Percentiles rank a stretch among this genome's conserved stretches.
Evolutionary conservation across 768 basidiomycete genomes (phyloP).

Genomic region (Calocybe cyanea): DNA sequence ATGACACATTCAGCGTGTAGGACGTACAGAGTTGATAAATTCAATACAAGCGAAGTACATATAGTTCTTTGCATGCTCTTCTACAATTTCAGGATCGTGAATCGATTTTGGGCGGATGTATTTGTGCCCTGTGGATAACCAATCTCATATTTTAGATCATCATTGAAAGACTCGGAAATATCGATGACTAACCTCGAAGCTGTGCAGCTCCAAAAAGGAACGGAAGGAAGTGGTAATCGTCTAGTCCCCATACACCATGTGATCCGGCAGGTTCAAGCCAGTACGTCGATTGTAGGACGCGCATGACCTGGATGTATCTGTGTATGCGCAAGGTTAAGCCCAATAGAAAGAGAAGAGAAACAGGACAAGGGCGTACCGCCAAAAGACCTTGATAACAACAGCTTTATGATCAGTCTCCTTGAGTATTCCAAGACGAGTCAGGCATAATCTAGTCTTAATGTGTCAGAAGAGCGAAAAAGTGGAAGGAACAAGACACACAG

Average conservation of each 20-base stretch:
- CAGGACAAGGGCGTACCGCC: conserved; percentile 53
- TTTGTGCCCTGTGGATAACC: conserved; percentile 63
- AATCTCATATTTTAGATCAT: too few species aligned
- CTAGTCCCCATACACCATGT: conserved; percentile 96
- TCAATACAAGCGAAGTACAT: conserved; percentile 96
- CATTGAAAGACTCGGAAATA: neutral
- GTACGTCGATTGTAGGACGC: conserved; percentile 85
- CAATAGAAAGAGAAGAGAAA: neutral
- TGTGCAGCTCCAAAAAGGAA: conserved; percentile 88
- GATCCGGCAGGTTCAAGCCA: conserved; percentile 99
- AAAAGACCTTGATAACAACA: conserved; percentile 83
- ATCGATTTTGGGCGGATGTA: conserved; percentile 90
- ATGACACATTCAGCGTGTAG: neutral
- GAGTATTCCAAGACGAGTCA: conserved; percentile 68
- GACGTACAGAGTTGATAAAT: conserved; percentile 90
- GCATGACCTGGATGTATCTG: conserved; percentile 80
- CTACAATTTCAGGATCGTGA: conserved; percentile 86
- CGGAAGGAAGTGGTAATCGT: conserved; percentile 95
- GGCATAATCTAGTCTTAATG: conserved; percentile 61
- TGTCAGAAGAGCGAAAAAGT: neutral
- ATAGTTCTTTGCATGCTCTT: conserved; percentile 88
- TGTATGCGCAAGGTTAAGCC: conserved; percentile 31
- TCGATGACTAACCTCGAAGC: conserved; percentile 43
- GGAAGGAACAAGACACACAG: conserved; percentile 50
- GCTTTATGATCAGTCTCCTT: conserved; percentile 62